Evolutionary conservation across 306 rosid genomes (phyloP), one percentile per base, ranked within the genome.

Genomic region (Citrullus amarus): DNA sequence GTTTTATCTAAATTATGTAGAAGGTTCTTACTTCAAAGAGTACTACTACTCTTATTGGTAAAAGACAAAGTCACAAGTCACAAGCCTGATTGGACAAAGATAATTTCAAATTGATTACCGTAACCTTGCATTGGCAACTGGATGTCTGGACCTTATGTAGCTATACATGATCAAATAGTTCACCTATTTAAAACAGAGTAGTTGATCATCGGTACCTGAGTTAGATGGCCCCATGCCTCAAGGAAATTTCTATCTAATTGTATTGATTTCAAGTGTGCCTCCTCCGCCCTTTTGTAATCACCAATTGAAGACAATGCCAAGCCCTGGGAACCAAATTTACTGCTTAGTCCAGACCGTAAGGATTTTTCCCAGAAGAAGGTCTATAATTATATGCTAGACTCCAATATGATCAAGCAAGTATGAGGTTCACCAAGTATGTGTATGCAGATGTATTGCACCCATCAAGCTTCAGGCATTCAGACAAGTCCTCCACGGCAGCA

Each of bases 191-290:
- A 38, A 81, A 77, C 78, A 79, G 28, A 82, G 70, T 68, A 57
- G 55, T 67, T 55, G 7, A 50, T 30, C 73, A 70, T 8, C 76
- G 60, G 56, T 89, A 93, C 97, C 98, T 89, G 98, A 77, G 91
- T 85, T 78, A 93, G 88, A 86, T 91, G 92, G 78, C 82, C 91
- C 98, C 98, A 87, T 68, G 96, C 96, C 88, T 91, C 96, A 11
- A 89, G 95, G 71, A 93, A 93, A 81, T 80, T 90, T 70, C 60
- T 80, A 83, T 93, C 96, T 83, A 91, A 75, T 81, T 88, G 88
- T 84, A 93, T 88, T 25, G 98, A 80, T 83, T 83, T 91, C 81
- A 88, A 69, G 87, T 91, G 98, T 77, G 91, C 96, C 86, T 93
- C 96, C 88, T 93, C 91, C 1, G 95, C 95, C 84, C 81, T 87